phyloP scores from a whole-genome alignment of 805 yeast species.

The Zygosaccharomyces pseudorouxii region DNA sequence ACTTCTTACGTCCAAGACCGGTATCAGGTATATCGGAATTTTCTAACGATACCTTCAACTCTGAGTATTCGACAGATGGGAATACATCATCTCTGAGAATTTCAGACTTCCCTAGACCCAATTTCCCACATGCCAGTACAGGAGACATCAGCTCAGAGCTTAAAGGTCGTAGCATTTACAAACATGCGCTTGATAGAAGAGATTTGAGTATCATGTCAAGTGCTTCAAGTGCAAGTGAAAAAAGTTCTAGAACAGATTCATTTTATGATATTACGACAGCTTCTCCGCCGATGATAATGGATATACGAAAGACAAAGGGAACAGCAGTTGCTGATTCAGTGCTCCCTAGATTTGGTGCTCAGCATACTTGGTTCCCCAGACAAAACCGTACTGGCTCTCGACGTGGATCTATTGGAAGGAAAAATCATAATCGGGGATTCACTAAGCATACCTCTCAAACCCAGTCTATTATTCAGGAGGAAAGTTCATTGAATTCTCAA shows the following conservation, averaged over 20 bases:
- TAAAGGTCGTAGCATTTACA: slow-evolving; percentile 3
- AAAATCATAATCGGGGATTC: slow-evolving; percentile 23
- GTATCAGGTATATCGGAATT: slow-evolving; percentile 47
- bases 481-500: slow-evolving; percentile 24
- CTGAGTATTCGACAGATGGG: slow-evolving; percentile 47
- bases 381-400: slow-evolving; percentile 14
- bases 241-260: slow-evolving; percentile 39
- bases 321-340: slow-evolving; percentile 19
- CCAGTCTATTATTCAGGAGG: slow-evolving; percentile 33
- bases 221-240: slow-evolving; percentile 38
- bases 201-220: slow-evolving; percentile 37
- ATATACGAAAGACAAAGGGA: slow-evolving; percentile 17
- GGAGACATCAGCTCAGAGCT: slow-evolving; percentile 14
- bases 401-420: slow-evolving; percentile 18
- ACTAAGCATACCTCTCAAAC: slow-evolving; percentile 18
- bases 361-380: slow-evolving; percentile 16
- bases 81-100: slow-evolving; percentile 15
- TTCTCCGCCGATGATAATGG: slow-evolving; percentile 23
- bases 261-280: slow-evolving; percentile 39
- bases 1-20: slow-evolving; percentile 38
- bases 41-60: slow-evolving; percentile 44
- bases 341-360: slow-evolving; percentile 23
- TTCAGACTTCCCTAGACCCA: slow-evolving; percentile 12
- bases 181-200: slow-evolving; percentile 29
- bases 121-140: slow-evolving; percentile 8